Base-by-base conservation (phyloP, 2,329 filamentous ascomycete genomes). In the Pyricularia sp. region DNA sequence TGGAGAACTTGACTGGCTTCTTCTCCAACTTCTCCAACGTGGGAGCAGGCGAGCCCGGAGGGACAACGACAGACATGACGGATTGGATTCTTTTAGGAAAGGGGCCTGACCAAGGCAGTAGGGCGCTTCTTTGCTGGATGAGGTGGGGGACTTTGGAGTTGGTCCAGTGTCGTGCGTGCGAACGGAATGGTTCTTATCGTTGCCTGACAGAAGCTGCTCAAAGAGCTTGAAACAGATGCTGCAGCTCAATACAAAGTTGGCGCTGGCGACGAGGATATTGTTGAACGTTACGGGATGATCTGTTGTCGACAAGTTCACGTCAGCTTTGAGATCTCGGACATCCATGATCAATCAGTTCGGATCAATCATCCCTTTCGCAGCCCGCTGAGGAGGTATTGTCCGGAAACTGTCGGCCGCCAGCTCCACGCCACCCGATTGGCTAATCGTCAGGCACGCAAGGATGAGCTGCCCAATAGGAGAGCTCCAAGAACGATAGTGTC, bases 1-100 rank as follows among this genome's bases (percentile, higher is more conserved):
- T 99, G 83, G 92, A 96, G 85, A 97, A 97, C 87, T 97, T 97
- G 86, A 99, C 86, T 70, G 94, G 94, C 87, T 97, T 97, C 90
- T 97, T 97, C 88, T 97, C 93, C 76, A 96, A 81, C 78, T 77
- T 80, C 69, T 77, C 75, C 65, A 75, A 74, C 69, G 78, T 78
- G 72, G 76, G 73, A 55, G 26, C 33, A 59, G 69, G 77, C 71
- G 75, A 76, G 80, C 77, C 76, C 80, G 78, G 77, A 74, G 83
- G 76, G 72, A 79, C 76, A 73, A 81, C 79, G 74, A 83, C 79
- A 78, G 85, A 85, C 85, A 89, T 88, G 78, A 77, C 81, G 78
- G 76, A 75, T 74, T 74, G 78, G 78, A 79, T 79, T 79, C 31
- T 60, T 75, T 57, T 64, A 31, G 19, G 49, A 40, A 31, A 79